Evolutionary conservation across 1,284 basidiomycete species (phyloP).

Genomic region (Naganishia cerealis): DNA sequence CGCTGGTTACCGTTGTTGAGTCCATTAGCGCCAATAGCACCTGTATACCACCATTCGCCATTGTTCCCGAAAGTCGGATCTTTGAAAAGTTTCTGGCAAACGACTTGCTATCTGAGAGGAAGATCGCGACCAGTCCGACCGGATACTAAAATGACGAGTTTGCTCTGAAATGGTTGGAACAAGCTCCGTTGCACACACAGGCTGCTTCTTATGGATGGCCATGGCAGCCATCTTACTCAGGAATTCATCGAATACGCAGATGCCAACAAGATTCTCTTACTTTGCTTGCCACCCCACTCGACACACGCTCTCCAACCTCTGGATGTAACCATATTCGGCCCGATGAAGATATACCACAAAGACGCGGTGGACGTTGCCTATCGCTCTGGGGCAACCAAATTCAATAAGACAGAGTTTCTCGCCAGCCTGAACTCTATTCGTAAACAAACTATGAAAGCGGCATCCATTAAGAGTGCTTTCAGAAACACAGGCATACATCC

Average conservation of each 20-base stretch:
- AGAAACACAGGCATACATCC: too few species aligned
- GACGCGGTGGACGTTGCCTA: neutral
- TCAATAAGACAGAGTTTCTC: neutral
- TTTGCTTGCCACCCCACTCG: neutral
- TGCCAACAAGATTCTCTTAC: neutral
- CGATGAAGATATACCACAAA: neutral
- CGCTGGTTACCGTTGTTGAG: too few species aligned
- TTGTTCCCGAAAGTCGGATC: too few species aligned
- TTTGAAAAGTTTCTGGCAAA: too few species aligned
- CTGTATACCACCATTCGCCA: too few species aligned
- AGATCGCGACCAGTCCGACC: too few species aligned
- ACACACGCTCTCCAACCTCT: constrained; percentile 6
- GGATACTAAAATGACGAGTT: too few species aligned
- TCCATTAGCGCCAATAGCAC: too few species aligned
- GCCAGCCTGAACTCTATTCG: neutral
- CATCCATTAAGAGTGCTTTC: too few species aligned
- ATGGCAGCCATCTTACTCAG: neutral
- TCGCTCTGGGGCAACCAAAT: neutral
- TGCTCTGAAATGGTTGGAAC: too few species aligned
- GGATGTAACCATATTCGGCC: neutral
- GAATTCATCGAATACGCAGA: neutral
- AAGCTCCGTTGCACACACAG: too few species aligned
- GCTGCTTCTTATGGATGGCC: neutral
- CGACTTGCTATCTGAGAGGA: too few species aligned
- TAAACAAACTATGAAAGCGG: neutral